Evolutionary conservation across 768 basidiomycete species (phyloP), one percentile per base, ranked within the genome.

Genomic region (Chalciporus piperatus): DNA sequence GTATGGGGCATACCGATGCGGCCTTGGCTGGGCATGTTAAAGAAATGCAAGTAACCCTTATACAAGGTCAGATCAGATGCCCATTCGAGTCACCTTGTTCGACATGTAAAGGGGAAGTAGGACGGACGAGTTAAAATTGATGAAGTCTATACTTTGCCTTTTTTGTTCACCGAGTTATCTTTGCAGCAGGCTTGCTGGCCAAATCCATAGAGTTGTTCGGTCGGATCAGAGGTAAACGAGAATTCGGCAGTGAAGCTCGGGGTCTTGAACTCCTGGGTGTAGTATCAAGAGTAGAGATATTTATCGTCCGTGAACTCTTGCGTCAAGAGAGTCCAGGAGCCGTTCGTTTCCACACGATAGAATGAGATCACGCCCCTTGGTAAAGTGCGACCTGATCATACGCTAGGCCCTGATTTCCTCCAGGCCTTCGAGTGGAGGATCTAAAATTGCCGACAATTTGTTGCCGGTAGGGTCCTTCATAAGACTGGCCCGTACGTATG

Each of bases 101-200:
- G 71, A 71, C 69, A 71, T 72, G 48, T 69, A 70, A 22, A 72
- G 59, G 2, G 71, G 71, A 11, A 72, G 42, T 11, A 70, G 63
- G 17, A 70, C 67, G 51, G 71, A 68, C 3, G 70, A 70, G 47
- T 73, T 72, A 48, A 59, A 73, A 44, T 72, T 72, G 30, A 71
- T 65, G 17, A 73, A 48, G 51, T 73, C 71, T 16, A 72, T 61
- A n/a, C 68, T 66, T n/a, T n/a, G n/a, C n/a, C n/a, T n/a, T 73
- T 73, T 61, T 72, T 70, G 52, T 72, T 72, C 3, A 73, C 65
- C 1, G 68, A 61, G 50, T 71, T 57, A 44, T 72, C 71, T 13
- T 62, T 67, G 52, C 71, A 72, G 51, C 71, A 72, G 10, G 70
- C 63, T 40, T 72, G 72, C 52, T 73, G 70, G 3, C 72, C 72